phyloP scores from a whole-genome alignment of 2,329 filamentous ascomycete species.

The Berkeleyomyces rouxiae region DNA sequence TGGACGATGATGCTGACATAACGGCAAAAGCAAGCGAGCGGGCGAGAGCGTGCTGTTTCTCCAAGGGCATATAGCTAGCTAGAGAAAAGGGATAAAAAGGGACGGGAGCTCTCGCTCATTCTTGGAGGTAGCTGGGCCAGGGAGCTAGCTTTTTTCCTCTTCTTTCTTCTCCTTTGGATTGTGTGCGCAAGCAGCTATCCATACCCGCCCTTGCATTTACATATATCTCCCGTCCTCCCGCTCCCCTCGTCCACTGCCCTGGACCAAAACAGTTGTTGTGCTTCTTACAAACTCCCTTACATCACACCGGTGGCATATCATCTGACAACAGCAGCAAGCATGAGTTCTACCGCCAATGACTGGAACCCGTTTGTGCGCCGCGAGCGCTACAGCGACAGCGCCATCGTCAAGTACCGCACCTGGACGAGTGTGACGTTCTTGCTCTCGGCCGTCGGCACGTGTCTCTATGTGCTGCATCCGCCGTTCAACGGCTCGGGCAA shows the following conservation, averaged over 20 bases:
- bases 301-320: background rate
- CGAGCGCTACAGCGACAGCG: constrained; percentile 43
- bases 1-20: background rate
- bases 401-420: constrained; percentile 58
- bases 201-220: background rate
- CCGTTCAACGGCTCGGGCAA: constrained; percentile 42
- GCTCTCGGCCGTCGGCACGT: constrained; percentile 50
- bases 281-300: background rate
- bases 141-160: background rate
- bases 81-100: background rate
- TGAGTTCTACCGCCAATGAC: constrained; percentile 4
- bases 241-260: background rate
- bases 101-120: background rate
- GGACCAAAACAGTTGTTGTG: background rate
- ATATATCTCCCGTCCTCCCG: background rate
- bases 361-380: constrained; percentile 64
- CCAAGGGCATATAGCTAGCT: no score
- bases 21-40: background rate
- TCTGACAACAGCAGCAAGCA: background rate
- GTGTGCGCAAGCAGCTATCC: background rate
- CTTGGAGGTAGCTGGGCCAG: background rate
- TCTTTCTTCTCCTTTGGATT: background rate
- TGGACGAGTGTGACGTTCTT: constrained; percentile 60
- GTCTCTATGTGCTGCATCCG: constrained; percentile 55
- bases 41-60: no score